Base-by-base conservation (phyloP, 192 early-diverging fungal genomes). In the Pilaira anomala region DNA sequence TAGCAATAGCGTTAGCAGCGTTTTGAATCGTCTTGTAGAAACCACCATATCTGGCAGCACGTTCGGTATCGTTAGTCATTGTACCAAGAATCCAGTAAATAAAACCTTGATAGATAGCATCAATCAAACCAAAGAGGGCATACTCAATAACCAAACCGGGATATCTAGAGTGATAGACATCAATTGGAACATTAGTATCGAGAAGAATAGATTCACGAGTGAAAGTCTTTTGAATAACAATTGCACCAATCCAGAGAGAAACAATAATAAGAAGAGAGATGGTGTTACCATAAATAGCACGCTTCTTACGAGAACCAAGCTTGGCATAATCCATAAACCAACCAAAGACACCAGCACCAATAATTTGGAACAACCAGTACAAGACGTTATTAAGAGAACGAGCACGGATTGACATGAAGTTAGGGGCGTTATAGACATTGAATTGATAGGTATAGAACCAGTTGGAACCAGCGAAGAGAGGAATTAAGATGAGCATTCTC, bases 1-100 rank as follows among this genome's bases (percentile, higher is more conserved):
- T 86, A 0, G 85, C 78, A 36, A 91, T 79, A 55, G 87, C 90
- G 51, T 74, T 82, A n/a, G 83, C 88, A 56, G 85, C 81, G 62
- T 86, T 89, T 81, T 95, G 93, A 57, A 92, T 87, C 55, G 87
- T 88, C 84, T 95, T 95, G 87, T 95, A 95, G 80, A 89, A 93
- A 3, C 92, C 93, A 51, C 84, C 82, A 63, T 87, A 92, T 49
- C 88, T 83, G 19, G 90, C 80, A 52, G 86, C 74, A 62, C 80
- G 76, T 61, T 84, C 83, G 63, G 83, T 80, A 73, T 95, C 88
- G 74, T 93, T 93, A 9, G 90, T 86, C 68, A 93, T 75, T 42
- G 92, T 83, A 16, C 92, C 93, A 69, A 95, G 86, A 26, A 95
- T 65, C 91, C 91, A 95, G 85, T 95, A 93, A 1, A 79, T 75